These are phyloP conservation scores for Nemania abortiva DNA, from an alignment of 2,329 filamentous ascomycete genomes.

Conservation along the genomic window DNA sequence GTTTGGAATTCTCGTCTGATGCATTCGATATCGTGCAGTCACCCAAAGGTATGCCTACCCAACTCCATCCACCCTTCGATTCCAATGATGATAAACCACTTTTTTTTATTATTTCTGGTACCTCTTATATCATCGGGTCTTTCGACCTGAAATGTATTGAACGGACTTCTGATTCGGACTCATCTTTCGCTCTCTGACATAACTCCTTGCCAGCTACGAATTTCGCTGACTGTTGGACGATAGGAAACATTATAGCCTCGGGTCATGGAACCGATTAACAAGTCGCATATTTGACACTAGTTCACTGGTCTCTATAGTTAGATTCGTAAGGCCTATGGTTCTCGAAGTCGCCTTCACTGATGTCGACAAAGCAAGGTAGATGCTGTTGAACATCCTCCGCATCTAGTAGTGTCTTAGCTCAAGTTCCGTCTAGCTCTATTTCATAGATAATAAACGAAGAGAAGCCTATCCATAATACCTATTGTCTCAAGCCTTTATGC, in stretches of 20 bases:
- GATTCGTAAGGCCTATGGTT: too few relatives aligned
- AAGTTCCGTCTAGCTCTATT: not conserved
- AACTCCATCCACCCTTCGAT: conserved; percentile 37
- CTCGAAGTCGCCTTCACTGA: not conserved
- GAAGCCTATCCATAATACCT: not conserved
- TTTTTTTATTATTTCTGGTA: conserved; percentile 85
- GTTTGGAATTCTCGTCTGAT: not conserved
- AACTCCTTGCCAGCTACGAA: conserved; percentile 7
- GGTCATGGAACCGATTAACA: not conserved
- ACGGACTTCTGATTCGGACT: conserved; percentile 81
- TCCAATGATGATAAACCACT: conserved; percentile 77
- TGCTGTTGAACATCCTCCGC: not conserved
- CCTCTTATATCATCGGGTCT: conserved; percentile 90
- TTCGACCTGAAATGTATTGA: conserved; percentile 79
- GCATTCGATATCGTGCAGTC: not conserved
- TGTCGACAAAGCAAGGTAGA: not conserved
- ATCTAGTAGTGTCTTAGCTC: too few relatives aligned
- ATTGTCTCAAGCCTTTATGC: not conserved
- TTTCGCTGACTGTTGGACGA: conserved; percentile 30
- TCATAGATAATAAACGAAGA: conserved; percentile 2
- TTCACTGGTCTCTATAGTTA: too few relatives aligned
- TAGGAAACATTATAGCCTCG: not conserved
- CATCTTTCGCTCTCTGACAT: not conserved
- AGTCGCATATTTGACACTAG: not conserved
- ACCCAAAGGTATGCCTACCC: conserved; percentile 53